Conservation (phyloP, 139 green algal genomes). For the Diplosphaera chodatii region DNA sequence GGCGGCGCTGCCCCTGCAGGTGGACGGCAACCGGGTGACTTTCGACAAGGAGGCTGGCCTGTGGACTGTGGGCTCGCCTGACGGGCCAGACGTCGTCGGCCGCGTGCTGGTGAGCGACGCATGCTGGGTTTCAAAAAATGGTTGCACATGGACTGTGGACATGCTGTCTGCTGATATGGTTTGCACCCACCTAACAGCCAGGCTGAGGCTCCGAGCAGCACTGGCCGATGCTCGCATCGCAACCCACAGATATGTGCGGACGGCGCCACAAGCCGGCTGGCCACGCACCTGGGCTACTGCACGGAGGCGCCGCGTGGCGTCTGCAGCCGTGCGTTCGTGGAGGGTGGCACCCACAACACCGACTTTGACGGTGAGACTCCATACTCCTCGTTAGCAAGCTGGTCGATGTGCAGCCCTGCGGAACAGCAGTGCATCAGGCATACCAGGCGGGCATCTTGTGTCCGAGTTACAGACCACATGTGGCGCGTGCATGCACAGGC, state of each 20-base stretch:
- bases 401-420: too few relatives aligned
- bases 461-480: too few relatives aligned
- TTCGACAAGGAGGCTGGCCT: constrained; percentile 65
- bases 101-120: background rate
- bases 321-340: constrained; percentile 77
- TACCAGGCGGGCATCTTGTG: too few relatives aligned
- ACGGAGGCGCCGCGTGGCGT: constrained; percentile 71
- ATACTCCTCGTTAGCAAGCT: too few relatives aligned
- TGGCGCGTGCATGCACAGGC: constrained; percentile 17
- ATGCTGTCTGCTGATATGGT: too few relatives aligned
- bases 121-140: too few relatives aligned
- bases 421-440: too few relatives aligned
- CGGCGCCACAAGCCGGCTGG: constrained; percentile 76
- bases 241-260: constrained; percentile 84
- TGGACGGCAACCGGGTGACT: constrained; percentile 37
- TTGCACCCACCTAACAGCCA: too few relatives aligned
- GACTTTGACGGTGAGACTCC: constrained; percentile 82
- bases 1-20: too few relatives aligned
- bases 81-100: background rate
- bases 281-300: constrained; percentile 86
- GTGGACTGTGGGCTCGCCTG: constrained; percentile 69
- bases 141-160: too few relatives aligned
- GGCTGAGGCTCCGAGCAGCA: too few relatives aligned
- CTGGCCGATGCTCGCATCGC: too few relatives aligned
- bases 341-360: constrained; percentile 82